Evolutionary conservation across 2,329 filamentous ascomycete species (phyloP), one percentile per base, ranked within the genome.

Genomic region (Sporothrix inflata): DNA sequence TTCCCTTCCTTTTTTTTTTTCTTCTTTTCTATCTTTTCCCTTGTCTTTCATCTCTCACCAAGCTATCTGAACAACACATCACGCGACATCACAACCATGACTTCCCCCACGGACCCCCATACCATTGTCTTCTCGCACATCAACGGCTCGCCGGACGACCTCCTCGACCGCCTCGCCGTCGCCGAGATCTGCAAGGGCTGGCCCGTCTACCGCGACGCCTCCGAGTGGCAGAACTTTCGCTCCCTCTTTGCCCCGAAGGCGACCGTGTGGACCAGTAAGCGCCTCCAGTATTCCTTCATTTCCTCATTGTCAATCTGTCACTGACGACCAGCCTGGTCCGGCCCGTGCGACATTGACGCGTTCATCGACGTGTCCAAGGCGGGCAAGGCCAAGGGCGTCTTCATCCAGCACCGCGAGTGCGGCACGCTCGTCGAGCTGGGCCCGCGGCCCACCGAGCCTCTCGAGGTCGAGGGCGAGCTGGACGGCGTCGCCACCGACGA

Each of bases 391-490:
- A 79, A 80, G 11, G 85, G 86, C 21, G 85, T 83, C 68, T 87
- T 87, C 79, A 88, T 88, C 79, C 86, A 87, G 85, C 86, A 88
- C 77, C 85, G 86, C 72, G 84, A 85, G 75, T 85, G 70, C 51
- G 74, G 74, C 66, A 74, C 74, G 9, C 69, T 74, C 1, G 74
- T 65, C 24, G 74, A 74, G 63, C 69, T 74, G 27, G 73, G 72
- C 27, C 77, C 77, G 5, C 9, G 16, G 16, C 79, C 45, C 8
- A 42, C 8, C 27, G 7, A 9, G 1, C 5, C 30, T 1, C 24
- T 75, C n/a, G 74, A 75, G 1, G 40, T 34, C 19, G 40, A 34
- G 7, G 68, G 38, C 53, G n/a, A 30, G 45, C 40, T 34, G 30
- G 61, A 24, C n/a, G n/a, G n/a, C n/a, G n/a, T n/a, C n/a, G n/a